Evolutionary conservation across 2,329 filamentous ascomycete species (phyloP), one percentile per base, ranked within the genome.

Genomic region (Arthrobotrys conoides): DNA sequence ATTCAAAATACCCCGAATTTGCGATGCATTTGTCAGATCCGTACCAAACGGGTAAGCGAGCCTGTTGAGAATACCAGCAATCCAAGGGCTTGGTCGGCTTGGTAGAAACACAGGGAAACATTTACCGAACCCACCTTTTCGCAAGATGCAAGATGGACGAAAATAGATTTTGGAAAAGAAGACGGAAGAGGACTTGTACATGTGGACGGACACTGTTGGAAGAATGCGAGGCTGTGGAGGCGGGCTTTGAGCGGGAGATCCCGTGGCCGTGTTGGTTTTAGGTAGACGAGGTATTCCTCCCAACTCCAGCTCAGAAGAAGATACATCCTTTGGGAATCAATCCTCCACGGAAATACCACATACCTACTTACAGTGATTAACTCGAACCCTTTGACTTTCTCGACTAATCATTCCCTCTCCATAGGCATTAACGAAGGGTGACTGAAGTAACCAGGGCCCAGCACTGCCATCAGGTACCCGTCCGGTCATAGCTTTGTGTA

Each of bases 1-100:
- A 30, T 30, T 30, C 24, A 36, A 67, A 14, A 59, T 41, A 61
- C 57, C 61, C 51, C 57, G 55, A 71, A 64, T 71, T 65, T 72
- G 69, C 59, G 70, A 72, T 49, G 24, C 49, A 72, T 66, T 72
- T 72, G 70, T 72, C 70, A 72, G 14, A 12, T 24, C 22, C 16
- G 33, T 12, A 48, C 59, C 22, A 48, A 48, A 49, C 41, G 8
- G n/a, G 51, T 61, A 72, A 72, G 70, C 70, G 70, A 72, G 30
- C 8, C 9, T 38, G 4, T 8, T 38, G 27, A 30, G 3, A n/a
- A 30, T 38, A 14, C 12, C 12, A 5, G 10, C 4, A 5, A 38
- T 14, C 36, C 36, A 38, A 38, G 27, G 36, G 51, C 48, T 46
- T 46, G 41, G 27, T 3, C 6, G 27, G 6, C 27, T 30, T 30